Evolutionary conservation across 805 yeast genomes (phyloP).

Genomic region (Clavispora vitiphila): DNA sequence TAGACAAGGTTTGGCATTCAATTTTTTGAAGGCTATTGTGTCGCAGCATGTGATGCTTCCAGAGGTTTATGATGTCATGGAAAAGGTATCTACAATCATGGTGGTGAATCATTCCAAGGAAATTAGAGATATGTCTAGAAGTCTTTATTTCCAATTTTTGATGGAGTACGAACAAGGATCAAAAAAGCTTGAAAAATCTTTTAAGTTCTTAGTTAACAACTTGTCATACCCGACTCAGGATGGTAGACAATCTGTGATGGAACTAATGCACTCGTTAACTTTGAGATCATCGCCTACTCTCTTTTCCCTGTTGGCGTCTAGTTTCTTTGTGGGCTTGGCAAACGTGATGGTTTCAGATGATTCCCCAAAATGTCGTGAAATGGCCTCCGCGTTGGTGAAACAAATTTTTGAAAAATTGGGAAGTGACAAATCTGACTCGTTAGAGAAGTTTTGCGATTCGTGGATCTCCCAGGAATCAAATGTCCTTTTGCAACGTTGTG

Average conservation of each 20-base stretch:
- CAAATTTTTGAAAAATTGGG: conserved; percentile 49
- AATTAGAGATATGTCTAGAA: conserved; percentile 79
- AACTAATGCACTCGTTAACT: conserved; percentile 67
- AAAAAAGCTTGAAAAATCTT: conserved; percentile 76
- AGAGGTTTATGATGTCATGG: conserved; percentile 87
- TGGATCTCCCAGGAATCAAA: conserved; percentile 63
- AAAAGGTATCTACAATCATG: conserved; percentile 75
- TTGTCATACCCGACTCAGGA: conserved; percentile 76
- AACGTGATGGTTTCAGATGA: conserved; percentile 76
- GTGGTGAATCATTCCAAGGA: conserved; percentile 81
- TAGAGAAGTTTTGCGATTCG: conserved; percentile 42
- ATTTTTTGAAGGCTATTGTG: conserved; percentile 74
- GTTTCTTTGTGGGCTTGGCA: conserved; percentile 80
- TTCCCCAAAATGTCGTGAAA: conserved; percentile 73
- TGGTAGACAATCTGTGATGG: conserved; percentile 90
- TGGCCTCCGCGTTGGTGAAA: conserved; percentile 62
- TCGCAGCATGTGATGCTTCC: conserved; percentile 71
- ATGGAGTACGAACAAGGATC: conserved; percentile 94
- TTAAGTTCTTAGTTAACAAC: conserved; percentile 74
- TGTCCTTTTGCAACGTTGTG: conserved; percentile 57
- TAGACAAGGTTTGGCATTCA: conserved; percentile 82
- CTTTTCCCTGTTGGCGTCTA: conserved; percentile 55
- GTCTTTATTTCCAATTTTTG: conserved; percentile 76
- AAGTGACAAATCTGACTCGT: conserved; percentile 23
- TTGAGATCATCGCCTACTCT: conserved; percentile 59